Percentiles rank a stretch among this genome's conserved stretches.
Conservation (phyloP, 768 basidiomycete species). For the Hemileccinum rubropunctum region DNA sequence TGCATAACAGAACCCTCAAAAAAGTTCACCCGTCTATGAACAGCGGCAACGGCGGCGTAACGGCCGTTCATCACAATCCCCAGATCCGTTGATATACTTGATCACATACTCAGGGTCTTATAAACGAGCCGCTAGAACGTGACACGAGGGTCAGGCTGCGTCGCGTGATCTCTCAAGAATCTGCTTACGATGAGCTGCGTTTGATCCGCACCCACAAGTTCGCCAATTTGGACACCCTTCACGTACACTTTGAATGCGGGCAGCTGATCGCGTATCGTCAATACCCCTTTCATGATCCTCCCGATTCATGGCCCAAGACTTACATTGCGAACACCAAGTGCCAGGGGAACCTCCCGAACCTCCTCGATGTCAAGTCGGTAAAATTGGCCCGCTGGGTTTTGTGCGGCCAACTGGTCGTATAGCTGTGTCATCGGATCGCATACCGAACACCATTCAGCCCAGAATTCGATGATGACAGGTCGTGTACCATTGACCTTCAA, state of each 20-base stretch:
- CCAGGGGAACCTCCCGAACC: constrained; percentile 23
- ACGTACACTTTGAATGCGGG: constrained; percentile 31
- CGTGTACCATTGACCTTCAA: constrained; percentile 17
- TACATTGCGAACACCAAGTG: constrained; percentile 25
- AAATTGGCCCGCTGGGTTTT: constrained; percentile 26
- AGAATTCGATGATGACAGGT: constrained; percentile 31
- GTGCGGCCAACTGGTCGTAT: constrained; percentile 25
- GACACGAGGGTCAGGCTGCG: constrained; percentile 17
- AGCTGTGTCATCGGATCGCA: constrained; percentile 20
- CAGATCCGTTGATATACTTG: background rate
- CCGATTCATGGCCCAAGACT: constrained; percentile 4
- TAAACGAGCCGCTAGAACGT: constrained; percentile 26
- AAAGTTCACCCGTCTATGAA: constrained; percentile 20
- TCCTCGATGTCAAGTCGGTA: constrained; percentile 33
- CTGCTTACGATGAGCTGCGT: constrained; percentile 22
- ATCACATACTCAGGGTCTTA: constrained; percentile 29
- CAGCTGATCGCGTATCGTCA: constrained; percentile 21
- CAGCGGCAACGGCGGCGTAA: constrained; percentile 7
- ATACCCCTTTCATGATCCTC: constrained; percentile 13
- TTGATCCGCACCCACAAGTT: constrained; percentile 27
- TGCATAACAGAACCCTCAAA: constrained; percentile 6
- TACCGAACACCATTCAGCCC: constrained; percentile 31
- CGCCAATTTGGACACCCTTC: constrained; percentile 30
- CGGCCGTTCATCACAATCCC: constrained; percentile 7
- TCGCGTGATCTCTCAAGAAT: constrained; percentile 5